Evolutionary conservation across 768 basidiomycete genomes (phyloP), one percentile per base, ranked within the genome.

Genomic region (Tubosaeta sp.): DNA sequence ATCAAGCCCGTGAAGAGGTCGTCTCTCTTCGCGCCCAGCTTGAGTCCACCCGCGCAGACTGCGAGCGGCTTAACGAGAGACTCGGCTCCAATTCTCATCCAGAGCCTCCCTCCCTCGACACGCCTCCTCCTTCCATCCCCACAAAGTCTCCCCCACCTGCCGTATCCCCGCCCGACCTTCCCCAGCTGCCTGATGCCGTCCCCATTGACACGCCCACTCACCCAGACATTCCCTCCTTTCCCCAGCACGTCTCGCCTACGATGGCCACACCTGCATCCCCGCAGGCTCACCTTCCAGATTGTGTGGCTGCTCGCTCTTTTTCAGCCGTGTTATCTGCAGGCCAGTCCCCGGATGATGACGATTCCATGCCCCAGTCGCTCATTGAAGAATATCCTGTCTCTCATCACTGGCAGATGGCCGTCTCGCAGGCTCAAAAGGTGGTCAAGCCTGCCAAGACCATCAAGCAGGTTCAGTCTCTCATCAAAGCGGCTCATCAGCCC

Each of bases 401-500:
- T 16, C 61, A 63, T 41, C 35, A 47, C 17, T 70, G 69, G 67
- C 70, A 65, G 45, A n/a, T 56, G 26, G 42, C 56, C 11, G 6
- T 41, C 42, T n/a, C 60, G 8, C 51, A 60, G 8, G 4, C 50
- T 35, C 31, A 55, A 22, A 66, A 61, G 37, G 27, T 51, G 9
- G 41, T 46, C 3, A 69, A 68, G 47, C 58, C 60, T 5, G 68
- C 72, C 17, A 73, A 68, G 64, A 72, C 56, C 57, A 60, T 77
- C 32, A 71, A 67, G 10, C 73, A 77, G 34, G 59, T 77, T 11
- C 72, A 75, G 46, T 67, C 71, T 4, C 72, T 77, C 50, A 76
- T 77, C 57, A 66, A 64, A 38, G 69, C 68, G 11, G 76, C 76
- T 16, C 74, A 75, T 51, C 71, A 74, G 57, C 73, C 73, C 1